phyloP scores from a whole-genome alignment of 257 asterid species.

The Plantago major region DNA sequence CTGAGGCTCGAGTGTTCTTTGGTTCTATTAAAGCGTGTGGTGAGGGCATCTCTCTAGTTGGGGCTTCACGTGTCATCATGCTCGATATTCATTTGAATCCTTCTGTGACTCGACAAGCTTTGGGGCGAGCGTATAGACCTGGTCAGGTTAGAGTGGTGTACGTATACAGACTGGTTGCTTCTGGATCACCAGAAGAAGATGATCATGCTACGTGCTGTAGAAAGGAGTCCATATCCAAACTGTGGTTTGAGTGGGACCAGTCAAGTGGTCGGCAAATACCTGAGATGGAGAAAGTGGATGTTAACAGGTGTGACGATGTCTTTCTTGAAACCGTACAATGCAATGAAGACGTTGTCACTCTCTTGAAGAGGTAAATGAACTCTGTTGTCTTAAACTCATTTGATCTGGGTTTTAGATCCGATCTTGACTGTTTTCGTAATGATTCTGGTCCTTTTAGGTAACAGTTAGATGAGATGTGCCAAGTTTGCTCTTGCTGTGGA shows the following conservation, averaged over 20 bases:
- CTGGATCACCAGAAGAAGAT: constrained; percentile 72
- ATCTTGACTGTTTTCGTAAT: background rate
- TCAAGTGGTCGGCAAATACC: constrained; percentile 42
- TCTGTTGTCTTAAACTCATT: background rate
- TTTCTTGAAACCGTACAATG: constrained; percentile 59
- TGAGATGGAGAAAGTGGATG: constrained; percentile 67
- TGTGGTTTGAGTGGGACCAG: constrained; percentile 98
- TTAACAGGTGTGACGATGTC: constrained; percentile 45
- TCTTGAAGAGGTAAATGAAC: constrained; percentile 44
- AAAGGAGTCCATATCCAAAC: constrained; percentile 83
- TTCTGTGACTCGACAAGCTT: constrained; percentile 90
- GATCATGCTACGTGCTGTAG: constrained; percentile 81
- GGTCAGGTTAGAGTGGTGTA: constrained; percentile 86
- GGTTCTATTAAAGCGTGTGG: constrained; percentile 96
- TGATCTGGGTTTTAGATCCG: background rate
- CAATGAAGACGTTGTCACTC: constrained; percentile 54
- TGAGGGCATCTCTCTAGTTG: constrained; percentile 94
- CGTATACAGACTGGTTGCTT: constrained; percentile 65
- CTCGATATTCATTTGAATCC: constrained; percentile 86
- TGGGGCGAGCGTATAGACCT: constrained; percentile 97
- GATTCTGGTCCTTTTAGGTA: constrained; percentile 4
- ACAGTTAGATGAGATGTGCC: background rate
- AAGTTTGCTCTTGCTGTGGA: background rate
- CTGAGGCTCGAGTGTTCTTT: constrained; percentile 86
- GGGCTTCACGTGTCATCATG: constrained; percentile 84